phyloP scores from a whole-genome alignment of 192 early-diverging fungal genomes.

The Allomyces arbusculus region DNA sequence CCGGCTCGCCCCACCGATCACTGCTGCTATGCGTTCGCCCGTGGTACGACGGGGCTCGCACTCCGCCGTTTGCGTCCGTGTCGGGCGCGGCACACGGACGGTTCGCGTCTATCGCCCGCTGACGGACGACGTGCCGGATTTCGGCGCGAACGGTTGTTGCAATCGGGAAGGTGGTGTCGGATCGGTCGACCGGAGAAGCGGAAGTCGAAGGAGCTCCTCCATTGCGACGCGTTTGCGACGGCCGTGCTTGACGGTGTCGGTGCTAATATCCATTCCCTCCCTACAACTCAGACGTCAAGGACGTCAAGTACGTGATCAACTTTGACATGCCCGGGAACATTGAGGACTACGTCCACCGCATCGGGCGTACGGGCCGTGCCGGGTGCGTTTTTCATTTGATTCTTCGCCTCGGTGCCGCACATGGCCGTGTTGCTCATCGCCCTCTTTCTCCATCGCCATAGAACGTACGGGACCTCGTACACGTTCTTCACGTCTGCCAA shows the following conservation, averaged over 20 bases:
- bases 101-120: no score
- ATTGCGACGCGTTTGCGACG: slow-evolving; percentile 1
- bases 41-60: no score
- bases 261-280: slow-evolving; percentile 23
- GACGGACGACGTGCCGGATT: no score
- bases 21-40: no score
- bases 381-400: slow-evolving; percentile 10
- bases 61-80: no score
- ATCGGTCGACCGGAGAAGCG: no score
- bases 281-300: slow-evolving; percentile 40
- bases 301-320: slow-evolving; percentile 72
- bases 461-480: background rate
- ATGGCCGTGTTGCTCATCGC: no score
- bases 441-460: no score
- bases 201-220: background rate
- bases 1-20: no score
- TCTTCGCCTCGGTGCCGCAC: background rate
- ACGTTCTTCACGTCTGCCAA: background rate
- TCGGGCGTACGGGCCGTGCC: slow-evolving; percentile 45
- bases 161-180: no score
- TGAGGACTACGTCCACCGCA: slow-evolving; percentile 73
- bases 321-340: slow-evolving; percentile 62
- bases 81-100: no score
- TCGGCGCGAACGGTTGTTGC: no score
- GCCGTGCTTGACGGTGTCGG: background rate